A percentile compares a stretch with the other conserved stretches of the same genome.
Conservation (phyloP, 306 rosid genomes). For the Lathyrus tuberosus region DNA sequence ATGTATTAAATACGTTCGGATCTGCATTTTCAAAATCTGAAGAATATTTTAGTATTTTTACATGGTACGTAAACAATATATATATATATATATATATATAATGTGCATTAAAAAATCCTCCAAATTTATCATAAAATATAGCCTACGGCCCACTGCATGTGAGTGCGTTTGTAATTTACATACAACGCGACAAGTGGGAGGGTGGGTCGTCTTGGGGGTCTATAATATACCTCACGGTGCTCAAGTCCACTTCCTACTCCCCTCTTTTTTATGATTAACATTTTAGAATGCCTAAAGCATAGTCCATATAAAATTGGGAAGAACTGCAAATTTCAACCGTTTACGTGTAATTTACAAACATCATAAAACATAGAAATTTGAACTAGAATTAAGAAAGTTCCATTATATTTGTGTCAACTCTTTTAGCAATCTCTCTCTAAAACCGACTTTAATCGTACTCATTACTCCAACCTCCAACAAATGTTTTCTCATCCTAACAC, state of each 20-base stretch:
- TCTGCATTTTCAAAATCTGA: too few species aligned
- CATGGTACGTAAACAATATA: too few species aligned
- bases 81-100: too few species aligned
- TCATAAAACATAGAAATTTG: background rate
- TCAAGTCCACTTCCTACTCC: slow-evolving; percentile 13
- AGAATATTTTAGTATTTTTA: too few species aligned
- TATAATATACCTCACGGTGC: slow-evolving; percentile 36
- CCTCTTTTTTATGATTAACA: background rate
- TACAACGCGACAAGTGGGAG: slow-evolving; percentile 35
- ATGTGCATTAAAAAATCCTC: too few species aligned
- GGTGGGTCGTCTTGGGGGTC: slow-evolving; percentile 37
- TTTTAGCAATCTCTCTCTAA: background rate
- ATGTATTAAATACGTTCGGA: too few species aligned
- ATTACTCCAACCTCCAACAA: background rate
- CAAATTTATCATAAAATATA: background rate
- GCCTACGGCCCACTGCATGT: slow-evolving; percentile 45
- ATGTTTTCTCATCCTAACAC: background rate
- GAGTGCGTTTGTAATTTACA: slow-evolving; percentile 37
- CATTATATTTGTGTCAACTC: background rate
- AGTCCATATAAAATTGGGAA: background rate
- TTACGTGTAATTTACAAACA: background rate
- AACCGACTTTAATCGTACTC: background rate
- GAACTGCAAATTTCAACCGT: background rate
- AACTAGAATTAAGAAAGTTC: background rate
- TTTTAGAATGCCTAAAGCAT: background rate